Evolutionary conservation across 1,284 basidiomycete species (phyloP), one percentile per base, ranked within the genome.

Genomic region (Pascua guehoae): DNA sequence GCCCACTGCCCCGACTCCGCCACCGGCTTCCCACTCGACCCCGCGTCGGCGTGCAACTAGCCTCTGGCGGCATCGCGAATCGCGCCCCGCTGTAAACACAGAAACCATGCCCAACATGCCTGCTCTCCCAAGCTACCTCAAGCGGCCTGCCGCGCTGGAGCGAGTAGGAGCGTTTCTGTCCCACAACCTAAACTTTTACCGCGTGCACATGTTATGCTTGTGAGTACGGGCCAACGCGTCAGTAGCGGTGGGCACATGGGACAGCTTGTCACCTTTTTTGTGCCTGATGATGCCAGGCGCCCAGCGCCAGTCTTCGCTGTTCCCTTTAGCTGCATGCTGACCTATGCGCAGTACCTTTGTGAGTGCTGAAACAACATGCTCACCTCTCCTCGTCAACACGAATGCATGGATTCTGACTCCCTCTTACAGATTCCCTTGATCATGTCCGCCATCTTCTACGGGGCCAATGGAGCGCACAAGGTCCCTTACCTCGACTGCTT

Each of bases 401-500:
- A 11, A 45, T 48, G 15, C 16, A 44, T 16, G n/a, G 18, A 4
- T 14, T 8, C 41, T n/a, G 14, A 51, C 0, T 38, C 12, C 12
- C 32, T 18, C 52, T 14, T 12, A 10, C 61, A 79, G 77, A 65
- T 76, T 4, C 79, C 79, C 0, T 64, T 81, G 47, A 71, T 82
- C 58, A 65, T 75, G 41, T 77, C 80, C 5, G 78, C 63, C 14
- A 79, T 82, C 67, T 73, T 81, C 61, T 81, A 75, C 54, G 77
- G 62, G 2, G 63, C 60, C 45, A 75, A 74, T 47, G 74, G 71
- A 2, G 49, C 66, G 44, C 70, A 66, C 49, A 62, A 77, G 50
- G 78, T 81, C 62, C 66, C 73, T n/a, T 78, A 78, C 61, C 75
- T 81, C 67, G 80, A 81, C 60, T 76, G 74, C 43, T 70, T 81